Base-by-base conservation (phyloP, 352 stramenopile genomes). In the Phytophthora meadii region DNA sequence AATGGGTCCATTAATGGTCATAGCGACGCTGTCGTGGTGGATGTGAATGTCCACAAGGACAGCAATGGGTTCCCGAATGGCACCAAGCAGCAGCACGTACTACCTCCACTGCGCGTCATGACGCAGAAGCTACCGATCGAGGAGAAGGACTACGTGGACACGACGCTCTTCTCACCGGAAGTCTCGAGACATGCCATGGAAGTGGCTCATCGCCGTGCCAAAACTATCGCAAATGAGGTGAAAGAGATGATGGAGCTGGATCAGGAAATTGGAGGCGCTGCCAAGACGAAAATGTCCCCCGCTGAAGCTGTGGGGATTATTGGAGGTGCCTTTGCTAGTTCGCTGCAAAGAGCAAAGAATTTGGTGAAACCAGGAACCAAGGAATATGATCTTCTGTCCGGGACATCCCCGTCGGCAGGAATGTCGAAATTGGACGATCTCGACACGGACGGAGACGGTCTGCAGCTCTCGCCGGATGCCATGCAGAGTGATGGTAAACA, bases 161-260 rank as follows among this genome's bases (percentile, higher is more conserved):
- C 81, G 50, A 89, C 78, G 32, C 68, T 95, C 5, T 95, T 95
- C 61, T 94, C 86, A 1, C 82, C 88, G 0, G 88, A 95, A 22
- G 76, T 94, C 3, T 95, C 88, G 7, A 76, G 88, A 22, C 86
- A 93, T 45, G 85, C 86, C 9, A 88, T 95, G 63, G 88, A 95
- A 30, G 75, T 94, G n/a, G 88, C 88, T 0, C 85, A 92, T 63
- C 80, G 88, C 19, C 84, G 88, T 27, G 88, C 88, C 6, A 87
- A 89, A 54, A 76, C 65, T 3, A 71, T 95, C 36, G 86, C 90
- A 11, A 79, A 70, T 15, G 88, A 95, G 57, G 68, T 95, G 19
- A 88, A 91, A 55, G 86, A 95, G 48, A 71, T 93, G 48, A 56
- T 65, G 4, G 70, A 82, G 19, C 60, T 93, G 11, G 85, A 93